Conservation (phyloP, 2,329 filamentous ascomycete genomes). For the Onygenales sp. region DNA sequence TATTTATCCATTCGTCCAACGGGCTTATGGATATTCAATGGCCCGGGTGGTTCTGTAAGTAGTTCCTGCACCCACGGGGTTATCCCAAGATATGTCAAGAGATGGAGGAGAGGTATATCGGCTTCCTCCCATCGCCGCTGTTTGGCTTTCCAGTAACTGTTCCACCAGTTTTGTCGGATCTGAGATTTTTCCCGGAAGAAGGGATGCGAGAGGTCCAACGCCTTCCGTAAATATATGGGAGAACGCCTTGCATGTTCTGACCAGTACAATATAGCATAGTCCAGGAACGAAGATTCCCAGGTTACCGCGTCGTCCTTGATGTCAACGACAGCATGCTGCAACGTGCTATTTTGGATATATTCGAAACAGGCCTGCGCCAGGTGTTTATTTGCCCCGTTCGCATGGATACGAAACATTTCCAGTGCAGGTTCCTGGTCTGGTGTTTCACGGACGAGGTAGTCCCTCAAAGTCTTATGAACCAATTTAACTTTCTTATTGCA, state of each 20-base stretch:
- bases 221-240: constrained; percentile 4
- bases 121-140: background rate
- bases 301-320: background rate
- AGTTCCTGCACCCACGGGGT: background rate
- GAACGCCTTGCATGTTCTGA: background rate
- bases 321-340: background rate
- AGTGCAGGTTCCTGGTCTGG: background rate
- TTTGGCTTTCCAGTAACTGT: constrained; percentile 6
- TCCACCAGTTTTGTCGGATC: constrained; percentile 8
- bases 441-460: constrained; percentile 17
- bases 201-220: constrained; percentile 9
- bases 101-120: background rate
- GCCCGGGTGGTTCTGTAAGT: background rate
- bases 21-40: background rate
- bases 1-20: background rate
- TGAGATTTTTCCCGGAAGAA: constrained; percentile 10
- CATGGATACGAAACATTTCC: background rate
- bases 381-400: background rate
- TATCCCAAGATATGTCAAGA: background rate
- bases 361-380: background rate
- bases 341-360: background rate
- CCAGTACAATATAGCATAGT: background rate
- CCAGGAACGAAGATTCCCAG: background rate
- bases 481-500: constrained; percentile 15
- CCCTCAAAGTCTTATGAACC: constrained; percentile 22